Evolutionary conservation across 495 filamentous ascomycete species (phyloP).

Genomic region (Talaromyces thailandensis): DNA sequence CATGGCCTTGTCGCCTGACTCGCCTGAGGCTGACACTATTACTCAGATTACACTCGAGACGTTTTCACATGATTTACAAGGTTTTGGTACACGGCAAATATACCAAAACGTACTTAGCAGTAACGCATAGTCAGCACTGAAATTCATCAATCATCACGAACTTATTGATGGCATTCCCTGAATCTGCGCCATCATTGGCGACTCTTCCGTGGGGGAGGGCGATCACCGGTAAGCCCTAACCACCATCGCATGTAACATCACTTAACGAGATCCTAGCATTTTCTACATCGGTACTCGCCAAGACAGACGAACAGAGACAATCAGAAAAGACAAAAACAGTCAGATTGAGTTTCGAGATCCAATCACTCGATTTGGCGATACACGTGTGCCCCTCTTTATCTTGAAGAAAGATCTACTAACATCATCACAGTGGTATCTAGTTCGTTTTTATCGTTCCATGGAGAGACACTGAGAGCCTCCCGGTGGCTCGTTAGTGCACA

Average conservation of each 20-base stretch:
- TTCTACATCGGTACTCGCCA: not conserved
- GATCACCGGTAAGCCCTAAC: not conserved
- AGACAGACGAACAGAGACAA: not conserved
- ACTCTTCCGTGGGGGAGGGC: not conserved
- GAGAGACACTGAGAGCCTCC: not conserved
- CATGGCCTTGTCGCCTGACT: not conserved
- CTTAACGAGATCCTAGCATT: not conserved
- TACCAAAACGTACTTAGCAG: not conserved
- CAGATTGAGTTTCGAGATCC: not conserved
- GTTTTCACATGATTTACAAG: not conserved
- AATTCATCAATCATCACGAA: not conserved
- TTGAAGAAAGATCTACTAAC: not conserved
- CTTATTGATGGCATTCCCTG: not conserved
- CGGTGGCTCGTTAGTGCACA: not conserved
- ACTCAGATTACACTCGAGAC: not conserved
- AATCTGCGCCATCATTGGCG: not conserved
- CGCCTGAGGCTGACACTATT: too few relatives aligned
- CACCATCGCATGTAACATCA: not conserved
- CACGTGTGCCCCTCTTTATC: not conserved
- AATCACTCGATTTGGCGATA: not conserved
- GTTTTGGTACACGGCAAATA: not conserved
- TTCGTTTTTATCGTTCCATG: not conserved
- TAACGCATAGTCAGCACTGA: not conserved
- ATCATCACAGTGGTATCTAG: not conserved
- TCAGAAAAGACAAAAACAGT: not conserved